Conservation (phyloP, 768 basidiomycete species). For the Pleurotus pulmonarius region DNA sequence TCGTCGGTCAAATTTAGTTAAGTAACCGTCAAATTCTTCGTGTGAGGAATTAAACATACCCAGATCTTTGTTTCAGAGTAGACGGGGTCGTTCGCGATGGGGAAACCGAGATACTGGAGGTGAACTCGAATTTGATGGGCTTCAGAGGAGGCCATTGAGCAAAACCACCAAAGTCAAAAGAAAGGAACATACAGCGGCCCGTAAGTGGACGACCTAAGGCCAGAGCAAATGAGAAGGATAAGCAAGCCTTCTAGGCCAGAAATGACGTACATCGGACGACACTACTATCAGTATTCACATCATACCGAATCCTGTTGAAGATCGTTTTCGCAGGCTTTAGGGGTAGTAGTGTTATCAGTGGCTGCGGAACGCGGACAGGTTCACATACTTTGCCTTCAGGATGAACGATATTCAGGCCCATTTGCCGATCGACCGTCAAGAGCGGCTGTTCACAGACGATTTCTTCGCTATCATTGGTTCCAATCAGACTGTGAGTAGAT, state of each 20-base stretch:
- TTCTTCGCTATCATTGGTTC: conserved; percentile 52
- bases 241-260: conserved; percentile 5
- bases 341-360: background rate
- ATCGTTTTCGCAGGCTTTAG: conserved; percentile 81
- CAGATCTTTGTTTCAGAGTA: conserved; percentile 81
- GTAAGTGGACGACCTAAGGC: conserved; percentile 78
- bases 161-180: background rate
- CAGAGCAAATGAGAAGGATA: conserved; percentile 5
- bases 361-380: no score
- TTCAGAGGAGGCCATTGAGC: conserved; percentile 25
- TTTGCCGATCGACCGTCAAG: conserved; percentile 90
- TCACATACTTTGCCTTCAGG: conserved; percentile 82
- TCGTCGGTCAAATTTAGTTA: background rate
- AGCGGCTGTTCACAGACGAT: conserved; percentile 83
- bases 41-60: conserved; percentile 34
- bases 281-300: conserved; percentile 74
- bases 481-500: background rate
- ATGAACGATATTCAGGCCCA: conserved; percentile 95
- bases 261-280: conserved; percentile 71
- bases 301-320: conserved; percentile 81
- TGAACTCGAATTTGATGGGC: conserved; percentile 98
- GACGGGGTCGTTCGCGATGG: conserved; percentile 94
- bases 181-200: conserved; percentile 72
- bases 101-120: conserved; percentile 88
- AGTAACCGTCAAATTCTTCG: no score